These are phyloP conservation scores for Ogataea paraovalis DNA, from an alignment of 805 yeast genomes.

Conservation along the genomic window DNA sequence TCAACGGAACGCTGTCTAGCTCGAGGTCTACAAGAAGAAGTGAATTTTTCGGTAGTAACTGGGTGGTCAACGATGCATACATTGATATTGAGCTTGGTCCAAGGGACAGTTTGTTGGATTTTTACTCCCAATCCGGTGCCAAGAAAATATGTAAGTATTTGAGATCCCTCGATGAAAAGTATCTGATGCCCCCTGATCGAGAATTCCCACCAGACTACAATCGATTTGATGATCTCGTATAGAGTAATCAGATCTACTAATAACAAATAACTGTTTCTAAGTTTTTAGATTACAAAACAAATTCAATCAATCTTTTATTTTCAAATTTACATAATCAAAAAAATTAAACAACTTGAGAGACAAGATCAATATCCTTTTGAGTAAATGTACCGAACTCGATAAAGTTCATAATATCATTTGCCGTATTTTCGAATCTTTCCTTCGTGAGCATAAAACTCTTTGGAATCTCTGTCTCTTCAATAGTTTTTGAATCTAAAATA, in stretches of 20 bases:
- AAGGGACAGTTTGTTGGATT: not conserved
- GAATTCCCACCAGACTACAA: not conserved
- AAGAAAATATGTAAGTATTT: not conserved
- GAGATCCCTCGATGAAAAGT: not conserved
- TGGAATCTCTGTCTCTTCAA: slow-evolving; percentile 16
- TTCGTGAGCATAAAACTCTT: slow-evolving; percentile 20
- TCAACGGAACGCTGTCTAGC: not conserved
- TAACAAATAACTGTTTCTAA: too few species aligned
- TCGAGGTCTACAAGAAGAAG: not conserved
- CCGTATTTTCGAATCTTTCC: slow-evolving; percentile 14
- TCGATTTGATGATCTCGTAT: too few species aligned
- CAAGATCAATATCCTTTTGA: not conserved
- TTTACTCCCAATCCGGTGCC: not conserved
- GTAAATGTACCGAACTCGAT: not conserved
- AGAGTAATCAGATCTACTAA: too few species aligned
- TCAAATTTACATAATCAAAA: too few species aligned
- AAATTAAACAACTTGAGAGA: not conserved
- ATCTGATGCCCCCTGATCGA: not conserved
- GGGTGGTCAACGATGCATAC: not conserved
- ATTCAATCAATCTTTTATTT: too few species aligned
- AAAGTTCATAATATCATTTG: slow-evolving; percentile 10
- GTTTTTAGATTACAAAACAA: too few species aligned
- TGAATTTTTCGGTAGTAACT: not conserved
- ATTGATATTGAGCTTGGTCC: not conserved
- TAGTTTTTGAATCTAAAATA: slow-evolving; percentile 3